These are phyloP conservation scores for Geosmithia morbida DNA, from an alignment of 2,329 filamentous ascomycete species.

Conservation along the genomic window DNA sequence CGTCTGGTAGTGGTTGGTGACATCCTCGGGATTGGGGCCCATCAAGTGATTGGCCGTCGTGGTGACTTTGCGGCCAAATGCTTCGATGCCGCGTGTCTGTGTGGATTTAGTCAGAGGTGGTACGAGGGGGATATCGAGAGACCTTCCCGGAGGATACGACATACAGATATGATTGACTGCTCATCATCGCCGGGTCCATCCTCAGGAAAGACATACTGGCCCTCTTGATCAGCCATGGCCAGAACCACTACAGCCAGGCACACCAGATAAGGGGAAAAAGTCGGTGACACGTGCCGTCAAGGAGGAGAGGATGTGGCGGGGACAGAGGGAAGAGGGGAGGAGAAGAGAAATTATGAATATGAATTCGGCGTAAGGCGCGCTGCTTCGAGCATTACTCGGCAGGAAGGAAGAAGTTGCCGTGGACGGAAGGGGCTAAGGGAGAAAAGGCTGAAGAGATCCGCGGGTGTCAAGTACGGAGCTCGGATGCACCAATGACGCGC, in stretches of 20 bases:
- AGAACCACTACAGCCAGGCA: neutral
- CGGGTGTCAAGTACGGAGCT: neutral
- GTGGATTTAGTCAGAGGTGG: conserved; percentile 1
- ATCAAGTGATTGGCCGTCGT: conserved; percentile 88
- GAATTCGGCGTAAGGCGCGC: neutral
- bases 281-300: neutral
- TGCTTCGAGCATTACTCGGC: neutral
- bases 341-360: too few species aligned
- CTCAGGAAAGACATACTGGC: conserved; percentile 29
- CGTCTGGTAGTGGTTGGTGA: conserved; percentile 60
- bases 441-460: neutral
- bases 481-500: conserved; percentile 1
- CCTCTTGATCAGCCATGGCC: conserved; percentile 26
- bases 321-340: neutral
- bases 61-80: conserved; percentile 88
- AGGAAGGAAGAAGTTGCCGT: neutral
- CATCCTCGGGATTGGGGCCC: conserved; percentile 38
- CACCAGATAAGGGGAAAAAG: neutral
- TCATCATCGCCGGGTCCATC: conserved; percentile 30
- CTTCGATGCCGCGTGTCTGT: conserved; percentile 77
- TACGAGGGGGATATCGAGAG: neutral
- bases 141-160: conserved; percentile 3
- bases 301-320: neutral
- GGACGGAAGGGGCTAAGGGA: neutral
- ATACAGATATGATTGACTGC: conserved; percentile 29